Evolutionary conservation across 352 stramenopile species (phyloP), one percentile per base, ranked within the genome.

Genomic region (Globisporangium nagaii): DNA sequence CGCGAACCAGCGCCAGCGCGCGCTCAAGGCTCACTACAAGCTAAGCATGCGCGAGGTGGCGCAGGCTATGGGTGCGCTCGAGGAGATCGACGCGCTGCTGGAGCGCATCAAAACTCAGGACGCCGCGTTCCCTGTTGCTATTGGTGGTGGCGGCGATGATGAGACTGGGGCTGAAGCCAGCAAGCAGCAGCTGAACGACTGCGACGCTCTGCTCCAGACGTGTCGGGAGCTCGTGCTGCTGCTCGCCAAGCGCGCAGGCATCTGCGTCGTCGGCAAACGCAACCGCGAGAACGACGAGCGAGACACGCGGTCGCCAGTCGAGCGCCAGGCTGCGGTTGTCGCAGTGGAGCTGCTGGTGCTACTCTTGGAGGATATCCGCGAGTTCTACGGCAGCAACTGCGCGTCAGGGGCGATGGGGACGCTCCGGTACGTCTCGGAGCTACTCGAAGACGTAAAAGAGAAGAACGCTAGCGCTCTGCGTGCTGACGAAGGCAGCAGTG

Each of bases 191-290:
- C 27, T 69, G 17, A 46, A 11, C 10, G 39, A 59, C 50, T 64
- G 65, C 43, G 65, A 75, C 3, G 17, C 56, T 8, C 44, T 84
- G 36, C 36, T 87, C 10, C 54, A 60, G 10, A 56, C 61, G n/a
- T 47, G 57, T 7, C 61, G 73, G 1, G 79, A 90, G 17, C 48
- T 86, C 28, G 53, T 67, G 13, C 27, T 72, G 7, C 22, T 82
- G 13, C 57, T 90, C 5, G 76, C 81, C 6, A 81, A 79, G 34
- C 81, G 81, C 27, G 67, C 75, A 0, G 79, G 77, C 8, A 80
- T 92, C 28, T 88, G 77, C 27, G 58, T 89, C 34, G 71, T 65
- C 1, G 81, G 81, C 8, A 90, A 92, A 37, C 71, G 79, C 12
- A 63, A 86, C 35, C 39, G 49, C 10, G 46, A 61, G 0, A 82